Evolutionary conservation across 805 yeast genomes (phyloP).

Genomic region (Pichia nanzhaoensis): DNA sequence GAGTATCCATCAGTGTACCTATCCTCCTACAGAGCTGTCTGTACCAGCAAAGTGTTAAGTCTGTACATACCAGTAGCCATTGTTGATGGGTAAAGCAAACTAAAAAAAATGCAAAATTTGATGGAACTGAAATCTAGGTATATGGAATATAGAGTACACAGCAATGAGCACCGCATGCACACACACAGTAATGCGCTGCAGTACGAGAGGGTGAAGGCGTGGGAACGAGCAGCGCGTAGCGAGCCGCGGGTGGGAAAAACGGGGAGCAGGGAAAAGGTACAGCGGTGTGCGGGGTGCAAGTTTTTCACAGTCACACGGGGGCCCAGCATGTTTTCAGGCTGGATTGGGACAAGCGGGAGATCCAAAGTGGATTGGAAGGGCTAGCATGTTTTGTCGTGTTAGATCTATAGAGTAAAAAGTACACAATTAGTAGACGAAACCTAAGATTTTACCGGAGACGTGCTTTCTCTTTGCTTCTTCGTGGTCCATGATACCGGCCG

Average conservation of each 20-base stretch:
- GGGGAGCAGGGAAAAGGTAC: too few species aligned
- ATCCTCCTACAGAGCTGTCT: neutral
- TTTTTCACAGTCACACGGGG: constrained; percentile 8
- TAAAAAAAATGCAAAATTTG: too few species aligned
- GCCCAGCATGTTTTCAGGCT: too few species aligned
- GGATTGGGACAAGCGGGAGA: too few species aligned
- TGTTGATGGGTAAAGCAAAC: constrained; percentile 16
- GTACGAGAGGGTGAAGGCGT: neutral
- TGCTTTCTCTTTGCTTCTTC: constrained; percentile 99
- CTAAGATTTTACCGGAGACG: constrained; percentile 97
- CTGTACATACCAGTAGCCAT: constrained; percentile 27
- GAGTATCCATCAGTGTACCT: too few species aligned
- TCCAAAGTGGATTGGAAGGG: too few species aligned
- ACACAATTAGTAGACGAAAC: constrained; percentile 77
- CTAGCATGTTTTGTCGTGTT: too few species aligned
- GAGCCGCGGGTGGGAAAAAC: too few species aligned
- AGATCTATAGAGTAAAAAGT: neutral
- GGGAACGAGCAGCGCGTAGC: neutral
- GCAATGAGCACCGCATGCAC: neutral
- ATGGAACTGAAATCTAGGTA: too few species aligned
- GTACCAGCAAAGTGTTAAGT: neutral
- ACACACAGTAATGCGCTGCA: neutral
- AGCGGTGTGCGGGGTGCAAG: constrained; percentile 2
- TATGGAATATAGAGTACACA: too few species aligned
- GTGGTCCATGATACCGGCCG: constrained; percentile 99